Percentiles rank a stretch among this genome's conserved stretches.
These are phyloP conservation scores for Stemphylium lycopersici DNA, from an alignment of 2,329 filamentous ascomycete species.

Conservation along the genomic window DNA sequence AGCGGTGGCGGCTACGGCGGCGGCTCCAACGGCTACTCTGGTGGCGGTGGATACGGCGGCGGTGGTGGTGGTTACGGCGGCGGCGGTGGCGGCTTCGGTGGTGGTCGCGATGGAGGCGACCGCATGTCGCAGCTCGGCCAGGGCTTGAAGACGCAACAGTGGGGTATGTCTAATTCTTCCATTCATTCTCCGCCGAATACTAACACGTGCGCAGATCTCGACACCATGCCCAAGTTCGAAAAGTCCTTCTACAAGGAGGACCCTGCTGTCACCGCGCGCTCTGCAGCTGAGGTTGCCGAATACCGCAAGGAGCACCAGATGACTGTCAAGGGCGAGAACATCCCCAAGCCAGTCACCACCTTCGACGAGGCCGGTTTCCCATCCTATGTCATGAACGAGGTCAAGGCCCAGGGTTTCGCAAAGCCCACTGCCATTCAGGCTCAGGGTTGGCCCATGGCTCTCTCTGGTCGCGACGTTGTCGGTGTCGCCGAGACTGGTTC, in stretches of 20 bases:
- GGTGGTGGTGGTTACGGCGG: constrained; percentile 37
- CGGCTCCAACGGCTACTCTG: constrained; percentile 62
- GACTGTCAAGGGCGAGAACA: constrained; percentile 76
- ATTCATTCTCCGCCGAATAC: constrained; percentile 6
- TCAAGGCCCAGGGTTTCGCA: constrained; percentile 96
- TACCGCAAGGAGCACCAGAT: constrained; percentile 89
- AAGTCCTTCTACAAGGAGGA: constrained; percentile 99
- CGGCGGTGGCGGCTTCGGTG: constrained; percentile 52
- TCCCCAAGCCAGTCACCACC: constrained; percentile 92
- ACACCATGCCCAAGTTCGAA: constrained; percentile 89
- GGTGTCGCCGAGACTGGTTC: constrained; percentile 99
- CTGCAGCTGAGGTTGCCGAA: constrained; percentile 78
- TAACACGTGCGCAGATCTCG: constrained; percentile 67
- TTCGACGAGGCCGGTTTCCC: constrained; percentile 99
- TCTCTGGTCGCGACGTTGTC: constrained; percentile 96
- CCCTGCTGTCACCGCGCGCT: constrained; percentile 74
- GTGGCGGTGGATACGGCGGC: constrained; percentile 64
- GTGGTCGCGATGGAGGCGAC: constrained; percentile 74
- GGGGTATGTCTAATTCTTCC: constrained; percentile 68
- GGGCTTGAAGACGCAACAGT: constrained; percentile 84
- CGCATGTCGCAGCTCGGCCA: constrained; percentile 92
- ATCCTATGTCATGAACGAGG: constrained; percentile 95
- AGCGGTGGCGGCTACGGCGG: constrained; percentile 48
- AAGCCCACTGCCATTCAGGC: constrained; percentile 96
- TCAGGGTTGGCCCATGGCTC: constrained; percentile 98